Evolutionary conservation across 441 rosid genomes (phyloP).

Genomic region (Erysimum cheiri): DNA sequence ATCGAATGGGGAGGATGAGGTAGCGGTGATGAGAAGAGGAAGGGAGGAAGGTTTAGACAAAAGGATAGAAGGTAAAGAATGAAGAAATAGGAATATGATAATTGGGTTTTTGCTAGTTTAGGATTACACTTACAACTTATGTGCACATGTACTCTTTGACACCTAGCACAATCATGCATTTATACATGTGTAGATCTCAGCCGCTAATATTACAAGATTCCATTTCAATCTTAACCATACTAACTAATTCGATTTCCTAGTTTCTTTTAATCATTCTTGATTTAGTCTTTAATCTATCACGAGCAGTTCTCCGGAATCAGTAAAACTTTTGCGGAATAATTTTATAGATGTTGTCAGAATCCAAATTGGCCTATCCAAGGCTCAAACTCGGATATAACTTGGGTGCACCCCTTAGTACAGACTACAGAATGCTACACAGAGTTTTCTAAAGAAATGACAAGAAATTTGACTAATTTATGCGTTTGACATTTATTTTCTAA

Average conservation of each 20-base stretch:
- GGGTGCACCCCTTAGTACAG: too few species aligned
- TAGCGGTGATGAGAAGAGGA: background rate
- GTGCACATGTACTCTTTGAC: conserved; percentile 10
- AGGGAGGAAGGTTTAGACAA: background rate
- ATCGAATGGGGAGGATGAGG: background rate
- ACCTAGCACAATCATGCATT: conserved; percentile 1
- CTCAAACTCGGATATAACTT: background rate
- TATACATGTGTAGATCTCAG: conserved; percentile 5
- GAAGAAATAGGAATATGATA: background rate
- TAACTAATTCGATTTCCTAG: background rate
- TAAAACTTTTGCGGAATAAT: background rate
- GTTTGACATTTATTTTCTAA: too few species aligned
- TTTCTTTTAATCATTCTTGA: background rate
- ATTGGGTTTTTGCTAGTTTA: background rate
- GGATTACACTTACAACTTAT: background rate
- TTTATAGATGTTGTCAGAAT: background rate
- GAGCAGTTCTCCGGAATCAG: too few species aligned
- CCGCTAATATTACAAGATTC: background rate
- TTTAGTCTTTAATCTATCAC: background rate
- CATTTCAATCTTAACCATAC: background rate
- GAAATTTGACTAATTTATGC: too few species aligned
- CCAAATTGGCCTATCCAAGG: background rate
- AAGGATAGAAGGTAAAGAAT: background rate
- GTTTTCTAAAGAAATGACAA: too few species aligned
- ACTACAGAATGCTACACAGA: too few species aligned